These are phyloP conservation scores for Ilyonectria mors-panacis DNA, from an alignment of 2,329 filamentous ascomycete genomes.

Conservation along the genomic window DNA sequence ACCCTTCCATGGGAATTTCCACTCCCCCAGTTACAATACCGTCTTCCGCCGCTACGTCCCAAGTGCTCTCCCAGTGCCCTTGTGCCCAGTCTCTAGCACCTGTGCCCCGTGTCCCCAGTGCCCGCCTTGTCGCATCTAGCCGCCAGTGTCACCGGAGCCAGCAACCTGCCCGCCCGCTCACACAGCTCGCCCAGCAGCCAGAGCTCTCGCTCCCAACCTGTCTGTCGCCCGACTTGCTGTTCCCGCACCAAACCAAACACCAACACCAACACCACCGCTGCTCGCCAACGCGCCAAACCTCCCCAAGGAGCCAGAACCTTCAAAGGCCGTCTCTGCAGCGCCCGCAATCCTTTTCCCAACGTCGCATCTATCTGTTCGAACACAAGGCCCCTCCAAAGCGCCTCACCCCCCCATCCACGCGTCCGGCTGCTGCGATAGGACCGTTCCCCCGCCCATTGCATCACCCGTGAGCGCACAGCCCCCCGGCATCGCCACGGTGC, in stretches of 20 bases:
- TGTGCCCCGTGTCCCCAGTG: constrained; percentile 24
- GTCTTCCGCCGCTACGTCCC: constrained; percentile 9
- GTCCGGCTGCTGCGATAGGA: constrained; percentile 49
- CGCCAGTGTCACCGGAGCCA: constrained; percentile 4
- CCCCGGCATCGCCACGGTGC: constrained; percentile 57
- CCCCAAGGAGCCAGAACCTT: constrained; percentile 22
- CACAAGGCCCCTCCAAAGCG: constrained; percentile 36
- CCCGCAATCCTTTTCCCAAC: constrained; percentile 32
- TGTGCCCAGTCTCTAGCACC: constrained; percentile 12
- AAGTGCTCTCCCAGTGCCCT: constrained; percentile 23
- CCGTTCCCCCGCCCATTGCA: constrained; percentile 49
- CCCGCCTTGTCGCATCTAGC: constrained; percentile 18
- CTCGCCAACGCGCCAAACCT: constrained; percentile 17
- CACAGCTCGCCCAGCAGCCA: neutral
- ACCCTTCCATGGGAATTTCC: constrained; percentile 40
- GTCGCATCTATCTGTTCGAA: constrained; percentile 40
- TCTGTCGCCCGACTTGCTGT: constrained; percentile 12
- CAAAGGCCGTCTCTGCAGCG: constrained; percentile 20
- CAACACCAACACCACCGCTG: constrained; percentile 25
- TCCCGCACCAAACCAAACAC: constrained; percentile 14
- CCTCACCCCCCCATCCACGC: constrained; percentile 48
- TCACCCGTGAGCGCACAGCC: constrained; percentile 59
- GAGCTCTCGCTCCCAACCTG: constrained; percentile 10
- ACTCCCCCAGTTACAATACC: constrained; percentile 26
- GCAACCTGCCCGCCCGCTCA: constrained; percentile 8